These are phyloP conservation scores for Sporisorium sorghi DNA, from an alignment of 1,284 basidiomycete species.

Conservation along the genomic window DNA sequence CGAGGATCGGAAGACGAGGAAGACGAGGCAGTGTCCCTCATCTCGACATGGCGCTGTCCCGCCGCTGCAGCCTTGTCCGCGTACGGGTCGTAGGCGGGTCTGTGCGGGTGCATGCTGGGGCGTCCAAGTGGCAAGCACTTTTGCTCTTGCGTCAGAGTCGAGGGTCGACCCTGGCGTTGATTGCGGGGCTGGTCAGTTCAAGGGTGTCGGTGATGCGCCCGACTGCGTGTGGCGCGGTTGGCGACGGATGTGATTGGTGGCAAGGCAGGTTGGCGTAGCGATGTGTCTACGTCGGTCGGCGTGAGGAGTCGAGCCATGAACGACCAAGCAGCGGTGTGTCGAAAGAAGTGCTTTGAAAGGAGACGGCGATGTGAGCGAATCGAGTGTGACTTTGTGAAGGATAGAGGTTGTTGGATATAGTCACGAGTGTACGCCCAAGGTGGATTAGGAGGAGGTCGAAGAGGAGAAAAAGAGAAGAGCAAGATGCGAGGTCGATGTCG, in stretches of 20 bases:
- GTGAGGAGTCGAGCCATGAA: not conserved
- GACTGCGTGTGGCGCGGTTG: not conserved
- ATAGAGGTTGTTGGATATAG: not conserved
- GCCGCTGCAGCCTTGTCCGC: conserved; percentile 2
- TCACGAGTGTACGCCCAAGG: not conserved
- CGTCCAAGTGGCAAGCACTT: not conserved
- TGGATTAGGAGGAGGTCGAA: no score
- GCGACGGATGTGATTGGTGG: not conserved
- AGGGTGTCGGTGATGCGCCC: not conserved
- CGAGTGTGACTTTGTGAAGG: not conserved
- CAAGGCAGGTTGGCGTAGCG: not conserved
- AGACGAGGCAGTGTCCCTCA: conserved; percentile 16
- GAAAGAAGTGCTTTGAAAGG: not conserved
- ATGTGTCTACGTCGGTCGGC: not conserved
- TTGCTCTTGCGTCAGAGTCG: conserved; percentile 15
- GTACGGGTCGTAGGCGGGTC: conserved; percentile 19
- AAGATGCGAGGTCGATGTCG: no score
- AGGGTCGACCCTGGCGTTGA: not conserved
- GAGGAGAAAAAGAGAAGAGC: no score
- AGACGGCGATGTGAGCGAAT: not conserved
- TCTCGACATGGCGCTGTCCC: conserved; percentile 13
- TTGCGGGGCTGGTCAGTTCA: not conserved
- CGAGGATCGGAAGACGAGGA: conserved; percentile 17
- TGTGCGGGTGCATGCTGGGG: conserved; percentile 29
- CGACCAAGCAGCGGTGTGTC: not conserved